A percentile compares a stretch with the other conserved stretches of the same genome.
These are phyloP conservation scores for Inga oerstediana DNA, from an alignment of 306 rosid genomes.

Conservation along the genomic window DNA sequence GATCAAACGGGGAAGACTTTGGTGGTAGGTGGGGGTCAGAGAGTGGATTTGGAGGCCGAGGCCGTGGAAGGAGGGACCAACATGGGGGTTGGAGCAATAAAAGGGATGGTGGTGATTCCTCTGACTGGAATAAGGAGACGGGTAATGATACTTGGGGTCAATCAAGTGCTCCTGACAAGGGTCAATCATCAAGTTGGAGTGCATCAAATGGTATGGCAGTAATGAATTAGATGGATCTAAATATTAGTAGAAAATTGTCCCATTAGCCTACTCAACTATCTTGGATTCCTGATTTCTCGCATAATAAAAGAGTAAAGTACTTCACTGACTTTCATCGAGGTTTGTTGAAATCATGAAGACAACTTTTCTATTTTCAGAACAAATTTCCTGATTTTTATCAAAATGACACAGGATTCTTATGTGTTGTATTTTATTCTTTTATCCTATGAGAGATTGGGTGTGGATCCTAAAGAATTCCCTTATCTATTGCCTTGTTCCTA, in stretches of 20 bases:
- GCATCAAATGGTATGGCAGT: conserved; percentile 42
- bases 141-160: conserved; percentile 35
- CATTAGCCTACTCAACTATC: neutral
- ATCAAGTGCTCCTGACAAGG: conserved; percentile 41
- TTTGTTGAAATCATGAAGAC: neutral
- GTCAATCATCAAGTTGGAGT: conserved; percentile 48
- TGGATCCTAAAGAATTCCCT: neutral
- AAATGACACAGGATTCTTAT: neutral
- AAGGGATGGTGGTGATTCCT: conserved; percentile 42
- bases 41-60: conserved; percentile 61
- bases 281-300: neutral
- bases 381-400: neutral
- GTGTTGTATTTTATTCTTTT: neutral
- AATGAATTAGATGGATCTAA: neutral
- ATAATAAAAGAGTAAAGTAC: neutral
- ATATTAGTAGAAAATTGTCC: neutral
- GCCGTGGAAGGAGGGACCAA: conserved; percentile 73
- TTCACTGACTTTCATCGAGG: neutral
- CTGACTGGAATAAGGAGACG: conserved; percentile 55
- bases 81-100: conserved; percentile 57
- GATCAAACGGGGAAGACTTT: conserved; percentile 54
- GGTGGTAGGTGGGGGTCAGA: conserved; percentile 54
- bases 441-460: neutral
- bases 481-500: neutral
- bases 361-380: neutral